Evolutionary conservation across 768 basidiomycete genomes (phyloP), one percentile per base, ranked within the genome.

Genomic region (Gelatoporia subvermispora): DNA sequence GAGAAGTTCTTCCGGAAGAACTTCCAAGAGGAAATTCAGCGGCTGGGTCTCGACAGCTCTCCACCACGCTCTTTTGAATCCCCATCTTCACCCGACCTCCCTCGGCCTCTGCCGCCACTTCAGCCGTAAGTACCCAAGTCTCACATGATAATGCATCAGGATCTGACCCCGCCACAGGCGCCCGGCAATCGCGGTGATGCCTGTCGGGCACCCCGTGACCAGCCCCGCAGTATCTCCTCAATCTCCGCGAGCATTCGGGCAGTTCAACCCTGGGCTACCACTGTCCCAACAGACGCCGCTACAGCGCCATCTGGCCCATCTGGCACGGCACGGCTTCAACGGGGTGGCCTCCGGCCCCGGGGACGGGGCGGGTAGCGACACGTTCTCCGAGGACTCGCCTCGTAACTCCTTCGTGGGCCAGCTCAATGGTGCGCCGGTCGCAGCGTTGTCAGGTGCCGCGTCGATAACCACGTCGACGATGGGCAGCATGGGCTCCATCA

Each of bases 1-100:
- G 85, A 89, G 62, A 83, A 78, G 52, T 86, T 93, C 66, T 93
- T 91, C 73, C 78, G 73, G 47, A 88, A 85, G 65, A 90, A 90
- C 60, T 93, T 90, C 68, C 66, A 78, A 3, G 90, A 92, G 34
- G 90, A 93, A 61, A 85, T 93, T 39, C 76, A 78, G 43, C 80
- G 86, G 3, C 69, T 93, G 40, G 77, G 74, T 1, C 73, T 84
- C 5, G 85, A 85, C 38, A 70, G 72, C 23, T 60, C 68, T 18
- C 72, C 81, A 41, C 72, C 73, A 3, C 49, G 51, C 24, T 41
- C 47, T 9, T 23, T 51, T n/a, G 47, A 45, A 23, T 44, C 47
- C 1, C 50, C 53, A 18, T 48, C 51, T 3, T 50, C 51, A 35
- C 52, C 46, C 11, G 45, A 46, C 34, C 51, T 43, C 18, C 52